Evolutionary conservation across 495 filamentous ascomycete species (phyloP), one percentile per base, ranked within the genome.

Genomic region (Hyaloscypha finlandica): DNA sequence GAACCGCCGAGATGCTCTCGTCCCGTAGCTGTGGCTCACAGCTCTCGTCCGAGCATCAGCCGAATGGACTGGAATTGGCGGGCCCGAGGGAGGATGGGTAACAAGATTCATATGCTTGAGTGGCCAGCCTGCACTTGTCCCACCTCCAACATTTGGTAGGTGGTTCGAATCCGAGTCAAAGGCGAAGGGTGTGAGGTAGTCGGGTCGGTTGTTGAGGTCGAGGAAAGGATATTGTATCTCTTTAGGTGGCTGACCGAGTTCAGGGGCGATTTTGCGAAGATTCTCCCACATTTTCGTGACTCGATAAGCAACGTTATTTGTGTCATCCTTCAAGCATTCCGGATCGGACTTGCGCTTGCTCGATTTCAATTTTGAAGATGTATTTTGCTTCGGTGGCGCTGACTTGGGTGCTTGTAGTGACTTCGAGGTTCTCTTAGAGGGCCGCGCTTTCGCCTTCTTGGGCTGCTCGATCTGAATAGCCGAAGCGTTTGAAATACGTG

Each of bases 291-390:
- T 37, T 29, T 67, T 59, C 8, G 59, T 52, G 42, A 66, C 54
- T 3, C 35, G 59, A 29, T 65, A 59, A 6, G 42, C 53, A n/a
- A 25, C 59, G 6, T 25, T 33, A 14, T 63, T 63, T 16, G 32
- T 42, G n/a, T 59, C 59, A 16, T 63, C 48, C 6, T 59, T 35
- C 9, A 22, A 22, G 19, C n/a, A 37, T 53, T 35, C 6, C 12
- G 64, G 52, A 20, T 37, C 4, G 2, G 68, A 67, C 54, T 70
- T 70, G 19, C 68, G 48, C 64, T 66, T 70, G 14, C 56, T 70
- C 39, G 57, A 31, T 56, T 54, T 64, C 0, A 33, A 29, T 2
- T 32, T 42, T 29, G 45, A 30, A 6, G 31, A 48, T 57, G 51
- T 55, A 29, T 33, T 22, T 16, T 22, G 22, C 30, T 65, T 61